Evolutionary conservation across 441 rosid species (phyloP).

Genomic region (Kokia cookei): DNA sequence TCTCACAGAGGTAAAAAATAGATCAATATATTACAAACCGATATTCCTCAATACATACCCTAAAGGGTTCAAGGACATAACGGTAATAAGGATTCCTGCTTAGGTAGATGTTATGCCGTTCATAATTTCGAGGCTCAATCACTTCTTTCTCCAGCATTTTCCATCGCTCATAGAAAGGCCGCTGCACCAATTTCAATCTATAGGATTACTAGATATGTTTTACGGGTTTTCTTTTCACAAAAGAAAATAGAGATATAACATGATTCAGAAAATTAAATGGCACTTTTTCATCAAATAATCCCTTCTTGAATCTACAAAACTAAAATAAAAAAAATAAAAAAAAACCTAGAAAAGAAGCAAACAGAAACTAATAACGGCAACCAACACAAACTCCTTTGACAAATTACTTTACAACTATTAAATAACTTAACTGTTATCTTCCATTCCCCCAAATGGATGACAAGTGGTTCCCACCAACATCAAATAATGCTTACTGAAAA

Average conservation of each 20-base stretch:
- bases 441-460: neutral
- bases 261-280: neutral
- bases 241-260: neutral
- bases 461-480: neutral
- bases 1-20: constrained; percentile 7
- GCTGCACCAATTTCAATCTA: constrained; percentile 43
- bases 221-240: neutral
- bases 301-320: neutral
- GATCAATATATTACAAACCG: neutral
- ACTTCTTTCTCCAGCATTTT: constrained; percentile 96
- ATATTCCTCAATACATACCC: constrained; percentile 49
- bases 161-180: constrained; percentile 97
- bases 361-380: neutral
- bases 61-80: constrained; percentile 96
- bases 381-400: neutral
- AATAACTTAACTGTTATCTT: neutral
- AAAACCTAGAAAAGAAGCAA: neutral
- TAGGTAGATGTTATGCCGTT: constrained; percentile 66
- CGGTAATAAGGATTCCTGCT: constrained; percentile 68
- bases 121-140: constrained; percentile 85
- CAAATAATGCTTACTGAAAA: neutral
- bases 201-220: neutral
- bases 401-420: constrained; percentile 3
- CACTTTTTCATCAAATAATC: neutral
- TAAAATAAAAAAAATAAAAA: neutral